Base-by-base conservation (phyloP, 805 yeast species). In the Priceomyces carsonii region DNA sequence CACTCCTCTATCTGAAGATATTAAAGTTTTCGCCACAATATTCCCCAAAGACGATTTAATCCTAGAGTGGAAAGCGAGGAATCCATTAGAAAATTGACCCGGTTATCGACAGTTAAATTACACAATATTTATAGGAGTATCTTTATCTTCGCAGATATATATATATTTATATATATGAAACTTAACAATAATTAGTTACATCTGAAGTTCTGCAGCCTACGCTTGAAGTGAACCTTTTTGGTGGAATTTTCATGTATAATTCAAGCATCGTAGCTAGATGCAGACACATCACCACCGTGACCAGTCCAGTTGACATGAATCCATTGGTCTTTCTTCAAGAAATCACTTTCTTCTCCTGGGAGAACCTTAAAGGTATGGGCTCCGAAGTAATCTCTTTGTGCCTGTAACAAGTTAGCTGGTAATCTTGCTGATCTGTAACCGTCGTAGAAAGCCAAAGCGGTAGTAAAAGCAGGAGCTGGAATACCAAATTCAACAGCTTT, bases 271-370 rank as follows among this genome's bases (percentile, higher is more conserved):
- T 91, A 91, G 55, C 95, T 87, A 32, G 95, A 73, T 46, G 99
- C 96, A 54, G 96, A 85, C 51, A 90, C 86, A 71, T 93, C 82
- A 77, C 99, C 99, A 73, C 99, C 98, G 59, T 80, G 82, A 68
- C 98, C 98, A 51, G 98, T 91, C 99, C 99, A 91, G 93, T 91
- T 91, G 62, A 93, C 77, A 75, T 91, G 99, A 69, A 91, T 84
- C 75, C 83, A 81, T 51, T 79, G 71, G 57, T 77, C 93, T 50
- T 70, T 80, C 73, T 93, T 91, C 71, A 85, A 77, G 62, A 69
- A 69, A 35, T 72, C 88, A 61, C 78, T 75, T 55, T 88, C 96
- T 55, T 55, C 66, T 69, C 91, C 93, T 55, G 95, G 95, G 63
- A 89, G 75, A 48, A 93, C 95, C 69, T 80, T 80, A 89, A 93